These are phyloP conservation scores for Pseudogymnoascus sp. DNA, from an alignment of 2,329 filamentous ascomycete species.

Conservation along the genomic window DNA sequence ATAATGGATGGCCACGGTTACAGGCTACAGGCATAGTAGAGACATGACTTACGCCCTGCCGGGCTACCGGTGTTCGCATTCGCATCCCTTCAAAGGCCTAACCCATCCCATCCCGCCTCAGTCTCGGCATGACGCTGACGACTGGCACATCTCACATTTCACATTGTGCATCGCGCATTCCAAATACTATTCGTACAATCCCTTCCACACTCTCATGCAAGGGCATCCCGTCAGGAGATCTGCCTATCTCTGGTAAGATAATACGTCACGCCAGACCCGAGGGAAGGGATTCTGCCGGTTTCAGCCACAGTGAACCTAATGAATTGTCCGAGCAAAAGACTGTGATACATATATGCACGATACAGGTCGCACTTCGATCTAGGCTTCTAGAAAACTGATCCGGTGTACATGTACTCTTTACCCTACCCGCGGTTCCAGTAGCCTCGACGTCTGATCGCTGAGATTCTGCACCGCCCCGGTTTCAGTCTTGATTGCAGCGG, in stretches of 20 bases:
- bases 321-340: neutral
- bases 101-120: neutral
- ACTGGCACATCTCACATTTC: neutral
- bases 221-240: constrained; percentile 2
- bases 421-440: neutral
- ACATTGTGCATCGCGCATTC: neutral
- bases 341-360: neutral
- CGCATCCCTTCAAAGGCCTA: neutral
- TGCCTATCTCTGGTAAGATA: neutral
- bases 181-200: neutral
- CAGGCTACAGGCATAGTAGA: neutral
- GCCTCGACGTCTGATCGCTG: neutral
- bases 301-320: neutral
- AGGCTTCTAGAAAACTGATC: constrained; percentile 6
- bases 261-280: neutral
- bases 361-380: neutral
- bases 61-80: neutral
- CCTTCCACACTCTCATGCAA: neutral
- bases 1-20: neutral
- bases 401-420: neutral
- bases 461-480: neutral
- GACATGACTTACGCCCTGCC: neutral
- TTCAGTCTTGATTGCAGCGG: neutral
- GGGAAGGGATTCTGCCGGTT: neutral
- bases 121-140: neutral